Base-by-base conservation (phyloP, 225 moss, liverwort and hornwort species). In the Takakia lepidozioides region DNA sequence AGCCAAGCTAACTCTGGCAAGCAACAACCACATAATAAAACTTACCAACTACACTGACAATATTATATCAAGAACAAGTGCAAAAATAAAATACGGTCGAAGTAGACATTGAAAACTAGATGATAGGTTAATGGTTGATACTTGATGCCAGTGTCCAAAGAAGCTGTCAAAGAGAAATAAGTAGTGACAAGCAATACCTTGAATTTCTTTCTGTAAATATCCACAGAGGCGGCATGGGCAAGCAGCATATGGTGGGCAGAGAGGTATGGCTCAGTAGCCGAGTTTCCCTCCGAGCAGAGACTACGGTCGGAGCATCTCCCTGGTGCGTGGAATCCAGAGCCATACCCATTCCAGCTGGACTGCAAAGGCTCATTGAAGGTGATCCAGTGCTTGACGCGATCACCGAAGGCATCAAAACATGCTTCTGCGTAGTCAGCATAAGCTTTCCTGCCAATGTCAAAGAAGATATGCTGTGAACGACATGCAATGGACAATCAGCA, bases 321-420 rank as follows among this genome's bases (percentile, higher is more conserved):
- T 62, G 95, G 95, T 25, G 90, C 90, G 67, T 95, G 95, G 10
- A 42, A 0, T 25, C 84, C 90, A 3, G 6, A 19, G 25, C 90
- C 90, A 60, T 87, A 54, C 25, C 90, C 95, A 29, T 36, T 17
- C 55, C 54, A 64, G 27, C 64, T 13, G 52, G 82, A 71, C 29
- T 67, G 62, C 43, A 21, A 19, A 29, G 90, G 84, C 66, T 95
- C 95, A 62, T 95, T 95, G 56, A 95, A 84, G 11, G 90, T 95
- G 20, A 90, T 69, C 95, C 95, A 95, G 51, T 75, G 38, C 37
- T 90, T 84, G 20, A 95, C 87, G 25, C 87, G 86, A 59, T 95
- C 86, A 51, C 95, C 95, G 36, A 95, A 95, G 38, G 70, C 60
- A 45, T 63, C 32, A 32, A 95, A 95, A 42, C 95, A 95, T 28